A percentile compares a stretch with the other conserved stretches of the same genome.
These are phyloP conservation scores for Ascochyta fabae DNA, from an alignment of 2,329 filamentous ascomycete species.

Conservation along the genomic window DNA sequence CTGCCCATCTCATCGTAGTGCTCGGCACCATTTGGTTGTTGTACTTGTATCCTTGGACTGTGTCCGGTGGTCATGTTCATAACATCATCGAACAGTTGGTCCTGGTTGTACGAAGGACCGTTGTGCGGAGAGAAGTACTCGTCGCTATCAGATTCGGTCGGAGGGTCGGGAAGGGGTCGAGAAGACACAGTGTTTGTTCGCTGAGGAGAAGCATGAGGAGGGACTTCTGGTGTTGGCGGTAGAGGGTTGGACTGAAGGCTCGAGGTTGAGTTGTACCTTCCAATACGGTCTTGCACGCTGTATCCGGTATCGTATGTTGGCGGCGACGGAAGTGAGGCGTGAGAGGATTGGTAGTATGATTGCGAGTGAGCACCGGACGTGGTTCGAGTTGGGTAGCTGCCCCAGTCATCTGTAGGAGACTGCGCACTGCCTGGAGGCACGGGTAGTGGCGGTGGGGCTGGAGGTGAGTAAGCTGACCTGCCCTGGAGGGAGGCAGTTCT, in stretches of 20 bases:
- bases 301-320: slow-evolving; percentile 42
- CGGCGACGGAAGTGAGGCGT: slow-evolving; percentile 46
- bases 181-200: slow-evolving; percentile 61
- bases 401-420: slow-evolving; percentile 45
- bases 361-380: slow-evolving; percentile 39
- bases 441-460: slow-evolving; percentile 47
- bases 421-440: slow-evolving; percentile 43
- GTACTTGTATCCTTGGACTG: slow-evolving; percentile 40
- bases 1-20: slow-evolving; percentile 36
- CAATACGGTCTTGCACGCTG: slow-evolving; percentile 33
- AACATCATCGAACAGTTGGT: slow-evolving; percentile 65
- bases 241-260: slow-evolving; percentile 47
- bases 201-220: slow-evolving; percentile 57
- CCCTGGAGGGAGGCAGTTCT: slow-evolving; percentile 41
- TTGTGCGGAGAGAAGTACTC: slow-evolving; percentile 49
- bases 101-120: slow-evolving; percentile 51
- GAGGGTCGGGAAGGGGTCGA: slow-evolving; percentile 67
- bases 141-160: slow-evolving; percentile 57
- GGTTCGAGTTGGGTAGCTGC: slow-evolving; percentile 38
- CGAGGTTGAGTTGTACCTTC: slow-evolving; percentile 41
- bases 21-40: slow-evolving; percentile 41
- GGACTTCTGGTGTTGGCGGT: slow-evolving; percentile 58
- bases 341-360: slow-evolving; percentile 39
- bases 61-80: slow-evolving; percentile 55
- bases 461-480: slow-evolving; percentile 43